Evolutionary conservation across 2,329 filamentous ascomycete species (phyloP).

Genomic region (Trichoderma harzianum): DNA sequence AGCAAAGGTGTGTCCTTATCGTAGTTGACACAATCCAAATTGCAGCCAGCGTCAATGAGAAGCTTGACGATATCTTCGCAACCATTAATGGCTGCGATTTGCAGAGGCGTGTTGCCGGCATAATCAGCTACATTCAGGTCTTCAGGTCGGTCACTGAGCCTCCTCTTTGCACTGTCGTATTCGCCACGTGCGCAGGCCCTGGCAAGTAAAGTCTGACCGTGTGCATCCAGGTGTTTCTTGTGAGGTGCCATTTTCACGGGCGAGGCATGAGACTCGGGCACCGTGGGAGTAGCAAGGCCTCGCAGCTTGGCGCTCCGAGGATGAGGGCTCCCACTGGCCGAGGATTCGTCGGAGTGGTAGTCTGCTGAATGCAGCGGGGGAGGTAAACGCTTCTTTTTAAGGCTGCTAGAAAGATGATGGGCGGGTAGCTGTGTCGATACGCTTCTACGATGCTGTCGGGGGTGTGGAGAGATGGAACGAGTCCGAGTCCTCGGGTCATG

Average conservation of each 20-base stretch:
- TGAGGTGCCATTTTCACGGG: constrained; percentile 66
- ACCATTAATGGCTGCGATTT: constrained; percentile 87
- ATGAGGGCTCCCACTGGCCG: constrained; percentile 57
- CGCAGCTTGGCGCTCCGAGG: constrained; percentile 57
- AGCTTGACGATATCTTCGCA: constrained; percentile 84
- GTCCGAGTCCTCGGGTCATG: constrained; percentile 31
- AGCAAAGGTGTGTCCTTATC: constrained; percentile 91
- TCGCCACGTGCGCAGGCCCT: constrained; percentile 85
- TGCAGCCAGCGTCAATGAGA: constrained; percentile 78
- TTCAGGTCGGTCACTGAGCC: constrained; percentile 74
- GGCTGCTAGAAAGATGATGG: constrained; percentile 49
- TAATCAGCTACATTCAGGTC: constrained; percentile 89
- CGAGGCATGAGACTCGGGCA: constrained; percentile 58
- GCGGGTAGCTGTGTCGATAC: constrained; percentile 60
- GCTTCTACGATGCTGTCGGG: constrained; percentile 59
- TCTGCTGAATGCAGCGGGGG: constrained; percentile 60
- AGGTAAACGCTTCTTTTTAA: constrained; percentile 61
- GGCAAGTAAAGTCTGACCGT: constrained; percentile 87
- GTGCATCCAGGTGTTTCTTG: constrained; percentile 87
- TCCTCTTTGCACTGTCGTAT: constrained; percentile 71
- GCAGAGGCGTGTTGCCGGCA: constrained; percentile 91
- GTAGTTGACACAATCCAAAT: constrained; percentile 73
- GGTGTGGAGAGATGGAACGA: constrained; percentile 57
- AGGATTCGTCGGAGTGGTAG: constrained; percentile 66
- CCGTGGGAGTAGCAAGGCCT: constrained; percentile 52